phyloP scores from a whole-genome alignment of 768 basidiomycete species.

The Mycena rosella region DNA sequence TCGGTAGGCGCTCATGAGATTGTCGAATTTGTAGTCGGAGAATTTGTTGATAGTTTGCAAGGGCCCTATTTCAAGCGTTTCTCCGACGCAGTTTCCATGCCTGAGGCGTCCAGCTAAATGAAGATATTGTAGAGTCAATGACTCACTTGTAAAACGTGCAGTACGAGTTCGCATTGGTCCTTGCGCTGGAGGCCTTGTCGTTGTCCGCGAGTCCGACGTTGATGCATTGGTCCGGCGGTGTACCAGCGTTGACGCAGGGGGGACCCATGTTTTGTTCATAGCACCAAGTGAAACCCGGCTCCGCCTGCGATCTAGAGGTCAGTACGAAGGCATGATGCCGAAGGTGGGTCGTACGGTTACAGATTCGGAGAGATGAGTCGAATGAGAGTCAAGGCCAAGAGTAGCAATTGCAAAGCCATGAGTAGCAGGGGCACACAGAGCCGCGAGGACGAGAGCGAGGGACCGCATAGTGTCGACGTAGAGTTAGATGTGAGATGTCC shows the following conservation, averaged over 20 bases:
- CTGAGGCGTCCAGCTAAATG: too few relatives aligned
- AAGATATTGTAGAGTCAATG: neutral
- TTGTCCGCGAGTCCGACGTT: neutral
- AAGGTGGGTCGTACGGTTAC: too few relatives aligned
- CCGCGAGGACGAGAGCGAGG: too few relatives aligned
- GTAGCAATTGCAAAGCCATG: too few relatives aligned
- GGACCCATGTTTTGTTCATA: neutral
- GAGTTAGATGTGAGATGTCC: too few relatives aligned
- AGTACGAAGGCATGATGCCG: too few relatives aligned
- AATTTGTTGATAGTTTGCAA: neutral
- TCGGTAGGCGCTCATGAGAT: neutral
- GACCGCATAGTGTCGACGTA: too few relatives aligned
- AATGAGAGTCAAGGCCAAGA: too few relatives aligned
- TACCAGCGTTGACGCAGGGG: neutral
- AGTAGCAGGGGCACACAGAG: too few relatives aligned
- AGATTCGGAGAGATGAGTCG: too few relatives aligned
- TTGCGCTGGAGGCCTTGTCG: conserved; percentile 1
- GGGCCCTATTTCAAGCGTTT: neutral
- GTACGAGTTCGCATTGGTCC: neutral
- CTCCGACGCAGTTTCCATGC: too few relatives aligned
- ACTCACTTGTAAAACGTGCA: neutral
- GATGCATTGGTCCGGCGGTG: neutral
- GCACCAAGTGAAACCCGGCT: conserved; percentile 1
- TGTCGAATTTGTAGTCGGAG: neutral
- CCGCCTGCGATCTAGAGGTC: neutral